These are phyloP conservation scores for Pleurotus citrinopileatus DNA, from an alignment of 768 basidiomycete species.

Conservation along the genomic window DNA sequence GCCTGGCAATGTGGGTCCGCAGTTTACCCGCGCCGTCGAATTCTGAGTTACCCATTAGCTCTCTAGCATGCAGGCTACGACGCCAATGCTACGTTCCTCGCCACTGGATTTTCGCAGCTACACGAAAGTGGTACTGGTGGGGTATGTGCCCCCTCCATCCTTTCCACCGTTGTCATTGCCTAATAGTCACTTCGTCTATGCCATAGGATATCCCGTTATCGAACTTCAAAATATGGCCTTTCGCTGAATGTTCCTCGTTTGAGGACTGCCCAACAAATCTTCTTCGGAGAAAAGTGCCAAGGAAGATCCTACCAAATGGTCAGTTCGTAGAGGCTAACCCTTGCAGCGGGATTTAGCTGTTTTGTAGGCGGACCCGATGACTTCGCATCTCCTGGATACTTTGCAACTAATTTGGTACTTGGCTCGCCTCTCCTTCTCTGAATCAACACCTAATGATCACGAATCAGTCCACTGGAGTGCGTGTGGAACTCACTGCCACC, in stretches of 20 bases:
- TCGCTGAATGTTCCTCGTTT: conserved; percentile 47
- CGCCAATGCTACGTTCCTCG: conserved; percentile 36
- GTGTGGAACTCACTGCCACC: conserved; percentile 58
- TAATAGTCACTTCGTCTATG: background rate
- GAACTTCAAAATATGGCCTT: conserved; percentile 61
- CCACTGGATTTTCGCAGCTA: conserved; percentile 60
- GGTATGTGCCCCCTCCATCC: conserved; percentile 26
- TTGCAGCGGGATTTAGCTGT: no score
- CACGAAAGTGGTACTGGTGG: conserved; percentile 65
- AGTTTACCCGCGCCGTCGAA: background rate
- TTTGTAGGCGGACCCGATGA: conserved; percentile 53
- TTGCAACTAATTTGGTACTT: conserved; percentile 51
- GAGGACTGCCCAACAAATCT: conserved; percentile 51
- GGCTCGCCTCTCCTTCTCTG: background rate
- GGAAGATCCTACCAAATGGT: conserved; percentile 50
- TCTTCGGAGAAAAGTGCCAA: conserved; percentile 37
- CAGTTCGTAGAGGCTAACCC: no score
- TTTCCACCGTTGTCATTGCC: background rate
- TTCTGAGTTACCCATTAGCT: background rate
- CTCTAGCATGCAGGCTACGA: conserved; percentile 46
- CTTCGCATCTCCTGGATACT: conserved; percentile 63
- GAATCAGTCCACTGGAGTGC: conserved; percentile 48
- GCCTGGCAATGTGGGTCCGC: conserved; percentile 46
- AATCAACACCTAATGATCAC: background rate
- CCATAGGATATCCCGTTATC: conserved; percentile 49